phyloP scores from a whole-genome alignment of 2,329 filamentous ascomycete species.

The Fusarium heterosporum region DNA sequence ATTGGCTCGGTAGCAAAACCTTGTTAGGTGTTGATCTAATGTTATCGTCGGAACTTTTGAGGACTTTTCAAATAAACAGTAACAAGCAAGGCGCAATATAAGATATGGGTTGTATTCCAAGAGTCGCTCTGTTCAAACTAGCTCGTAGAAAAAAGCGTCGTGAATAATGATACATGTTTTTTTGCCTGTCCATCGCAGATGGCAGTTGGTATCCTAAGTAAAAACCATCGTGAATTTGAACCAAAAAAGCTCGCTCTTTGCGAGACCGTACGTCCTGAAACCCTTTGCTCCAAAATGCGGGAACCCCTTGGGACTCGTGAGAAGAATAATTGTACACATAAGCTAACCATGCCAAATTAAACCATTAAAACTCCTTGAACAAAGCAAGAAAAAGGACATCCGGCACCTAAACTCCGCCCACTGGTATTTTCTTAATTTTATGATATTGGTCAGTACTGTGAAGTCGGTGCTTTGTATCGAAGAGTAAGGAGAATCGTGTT shows the following conservation, averaged over 20 bases:
- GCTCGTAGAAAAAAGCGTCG: constrained; percentile 41
- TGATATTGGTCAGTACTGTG: constrained; percentile 26
- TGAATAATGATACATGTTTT: constrained; percentile 50
- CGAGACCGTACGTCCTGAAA: constrained; percentile 18
- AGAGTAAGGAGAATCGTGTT: constrained; percentile 23
- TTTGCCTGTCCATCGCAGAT: constrained; percentile 34
- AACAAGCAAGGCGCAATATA: not conserved
- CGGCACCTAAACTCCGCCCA: constrained; percentile 32
- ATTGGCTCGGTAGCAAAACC: constrained; percentile 20
- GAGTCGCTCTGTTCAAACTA: constrained; percentile 25
- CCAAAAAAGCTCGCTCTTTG: constrained; percentile 22
- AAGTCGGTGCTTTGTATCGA: constrained; percentile 25
- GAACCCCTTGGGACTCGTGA: constrained; percentile 26
- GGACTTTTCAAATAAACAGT: not conserved
- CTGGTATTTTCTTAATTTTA: constrained; percentile 38
- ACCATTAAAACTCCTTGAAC: constrained; percentile 25
- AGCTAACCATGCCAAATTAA: constrained; percentile 24
- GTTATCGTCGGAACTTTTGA: constrained; percentile 14
- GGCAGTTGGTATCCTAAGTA: constrained; percentile 42
- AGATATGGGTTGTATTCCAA: constrained; percentile 13
- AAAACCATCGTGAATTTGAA: constrained; percentile 29
- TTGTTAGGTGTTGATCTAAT: constrained; percentile 8
- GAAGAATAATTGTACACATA: constrained; percentile 53
- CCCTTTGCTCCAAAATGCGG: constrained; percentile 27
- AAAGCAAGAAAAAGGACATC: constrained; percentile 11